phyloP scores from a whole-genome alignment of 2,329 filamentous ascomycete species.

The Fusarium beomiforme region DNA sequence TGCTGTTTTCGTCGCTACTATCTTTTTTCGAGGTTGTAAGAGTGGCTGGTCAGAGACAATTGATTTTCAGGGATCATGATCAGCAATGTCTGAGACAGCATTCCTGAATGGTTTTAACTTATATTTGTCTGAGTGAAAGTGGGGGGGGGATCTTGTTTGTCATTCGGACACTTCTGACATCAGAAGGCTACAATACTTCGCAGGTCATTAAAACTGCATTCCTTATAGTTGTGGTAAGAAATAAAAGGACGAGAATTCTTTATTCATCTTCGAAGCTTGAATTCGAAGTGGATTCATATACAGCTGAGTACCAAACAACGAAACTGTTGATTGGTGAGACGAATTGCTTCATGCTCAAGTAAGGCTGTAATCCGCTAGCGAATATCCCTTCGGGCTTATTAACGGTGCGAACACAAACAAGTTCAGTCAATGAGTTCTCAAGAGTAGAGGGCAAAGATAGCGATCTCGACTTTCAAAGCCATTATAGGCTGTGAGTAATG shows the following conservation, averaged over 20 bases:
- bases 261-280: not conserved
- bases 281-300: not conserved
- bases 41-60: slow-evolving; percentile 10
- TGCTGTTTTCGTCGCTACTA: not conserved
- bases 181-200: not conserved
- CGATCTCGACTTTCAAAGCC: not conserved
- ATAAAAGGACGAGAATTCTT: no score
- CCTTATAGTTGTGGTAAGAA: not conserved
- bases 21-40: not conserved
- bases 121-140: slow-evolving; percentile 13
- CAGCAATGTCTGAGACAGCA: slow-evolving; percentile 4
- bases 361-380: not conserved
- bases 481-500: not conserved
- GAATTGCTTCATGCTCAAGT: not conserved
- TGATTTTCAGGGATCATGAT: not conserved
- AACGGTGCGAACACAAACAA: not conserved
- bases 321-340: not conserved
- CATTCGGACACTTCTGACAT: not conserved
- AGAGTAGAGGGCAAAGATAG: not conserved
- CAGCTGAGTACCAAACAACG: not conserved
- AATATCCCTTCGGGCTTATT: no score
- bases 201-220: slow-evolving; percentile 3
- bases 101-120: slow-evolving; percentile 1
- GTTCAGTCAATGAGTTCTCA: not conserved
- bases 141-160: not conserved